Conservation (phyloP, 768 basidiomycete genomes). For the Sporobolomyces roseus region DNA sequence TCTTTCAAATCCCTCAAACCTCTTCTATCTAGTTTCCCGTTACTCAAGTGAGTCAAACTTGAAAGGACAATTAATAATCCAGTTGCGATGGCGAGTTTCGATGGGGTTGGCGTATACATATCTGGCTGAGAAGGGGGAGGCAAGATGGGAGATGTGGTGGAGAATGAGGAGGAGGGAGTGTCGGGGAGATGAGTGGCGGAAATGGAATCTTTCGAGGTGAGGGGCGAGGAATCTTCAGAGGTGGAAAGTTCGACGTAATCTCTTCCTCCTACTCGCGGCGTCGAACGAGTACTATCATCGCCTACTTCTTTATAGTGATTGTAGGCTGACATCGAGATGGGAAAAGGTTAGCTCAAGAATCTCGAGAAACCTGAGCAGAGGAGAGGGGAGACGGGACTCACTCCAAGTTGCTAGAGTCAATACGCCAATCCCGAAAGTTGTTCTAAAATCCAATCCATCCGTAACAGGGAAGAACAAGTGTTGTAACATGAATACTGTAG, state of each 20-base stretch:
- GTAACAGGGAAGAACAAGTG: constrained; percentile 13
- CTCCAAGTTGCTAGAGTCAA: constrained; percentile 19
- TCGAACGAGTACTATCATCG: background rate
- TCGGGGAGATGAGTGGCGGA: background rate
- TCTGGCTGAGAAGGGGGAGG: background rate
- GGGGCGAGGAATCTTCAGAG: background rate
- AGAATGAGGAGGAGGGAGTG: constrained; percentile 3
- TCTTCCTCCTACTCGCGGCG: background rate
- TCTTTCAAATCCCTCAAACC: too few relatives aligned
- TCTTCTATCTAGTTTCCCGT: too few relatives aligned
- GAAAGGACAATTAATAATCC: background rate
- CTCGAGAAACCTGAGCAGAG: background rate
- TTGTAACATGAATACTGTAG: constrained; percentile 20
- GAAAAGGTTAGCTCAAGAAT: background rate
- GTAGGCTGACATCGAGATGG: background rate
- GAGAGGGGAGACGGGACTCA: background rate
- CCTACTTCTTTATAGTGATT: constrained; percentile 6
- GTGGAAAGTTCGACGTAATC: constrained; percentile 9
- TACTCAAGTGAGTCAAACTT: background rate
- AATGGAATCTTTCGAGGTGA: background rate
- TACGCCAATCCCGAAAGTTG: constrained; percentile 12
- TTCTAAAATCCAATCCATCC: background rate
- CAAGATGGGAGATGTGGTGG: background rate
- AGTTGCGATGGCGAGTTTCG: background rate
- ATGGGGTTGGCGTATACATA: constrained; percentile 1